phyloP scores from a whole-genome alignment of 2,329 filamentous ascomycete species.

The Byssothecium circinans region DNA sequence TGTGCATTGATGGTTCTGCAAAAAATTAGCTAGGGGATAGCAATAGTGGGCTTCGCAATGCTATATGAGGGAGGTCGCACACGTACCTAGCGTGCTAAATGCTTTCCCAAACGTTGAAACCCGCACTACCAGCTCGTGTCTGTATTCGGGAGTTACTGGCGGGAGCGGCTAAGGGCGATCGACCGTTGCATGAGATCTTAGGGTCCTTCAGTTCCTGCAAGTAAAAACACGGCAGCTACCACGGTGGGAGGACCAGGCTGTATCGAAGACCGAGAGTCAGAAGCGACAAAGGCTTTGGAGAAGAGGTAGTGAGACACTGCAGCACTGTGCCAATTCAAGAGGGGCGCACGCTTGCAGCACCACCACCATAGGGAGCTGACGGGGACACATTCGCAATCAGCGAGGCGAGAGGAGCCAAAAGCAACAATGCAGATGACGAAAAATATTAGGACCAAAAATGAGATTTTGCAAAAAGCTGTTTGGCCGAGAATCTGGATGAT shows the following conservation, averaged over 20 bases:
- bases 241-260: conserved; percentile 31
- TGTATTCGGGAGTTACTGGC: conserved; percentile 33
- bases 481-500: conserved; percentile 40
- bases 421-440: conserved; percentile 34
- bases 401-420: conserved; percentile 32
- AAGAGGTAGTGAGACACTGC: conserved; percentile 27
- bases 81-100: conserved; percentile 34
- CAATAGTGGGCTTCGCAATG: conserved; percentile 23
- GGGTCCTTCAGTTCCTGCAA: conserved; percentile 31
- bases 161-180: conserved; percentile 36
- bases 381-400: conserved; percentile 32
- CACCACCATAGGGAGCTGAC: conserved; percentile 17
- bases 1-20: conserved; percentile 35
- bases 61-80: conserved; percentile 21
- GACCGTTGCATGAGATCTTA: conserved; percentile 36
- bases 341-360: conserved; percentile 29
- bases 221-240: conserved; percentile 26
- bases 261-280: conserved; percentile 23
- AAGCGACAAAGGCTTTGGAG: conserved; percentile 17
- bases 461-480: conserved; percentile 36
- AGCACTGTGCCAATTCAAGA: conserved; percentile 25
- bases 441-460: conserved; percentile 35
- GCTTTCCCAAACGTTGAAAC: conserved; percentile 41
- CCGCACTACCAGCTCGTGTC: conserved; percentile 37
- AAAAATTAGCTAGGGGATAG: conserved; percentile 22